Base-by-base conservation (phyloP, 2,329 filamentous ascomycete genomes). In the Penicillium sp. region DNA sequence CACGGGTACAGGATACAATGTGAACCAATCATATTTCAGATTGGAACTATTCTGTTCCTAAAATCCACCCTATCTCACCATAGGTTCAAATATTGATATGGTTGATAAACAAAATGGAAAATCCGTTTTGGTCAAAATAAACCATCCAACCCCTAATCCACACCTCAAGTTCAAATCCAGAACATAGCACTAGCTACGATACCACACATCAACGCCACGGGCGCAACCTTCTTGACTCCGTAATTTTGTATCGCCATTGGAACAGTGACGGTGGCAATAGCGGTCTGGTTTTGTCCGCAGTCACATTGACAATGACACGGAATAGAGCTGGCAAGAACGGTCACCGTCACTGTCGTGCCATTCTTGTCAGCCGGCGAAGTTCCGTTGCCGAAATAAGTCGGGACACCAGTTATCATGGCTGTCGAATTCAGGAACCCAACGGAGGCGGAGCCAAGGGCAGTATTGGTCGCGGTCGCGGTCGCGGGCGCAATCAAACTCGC, bases 221-320 rank as follows among this genome's bases (percentile, higher is more conserved):
- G 38, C 6, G 31, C 13, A 19, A 16, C 38, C 19, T 9, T 27
- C n/a, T 44, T 55, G 9, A n/a, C n/a, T 41, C 39, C 53, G 5
- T 50, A 10, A 2, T 31, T 55, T 27, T 55, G 38, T 29, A 15
- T 29, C 9, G 8, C 19, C n/a, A 25, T 23, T 15, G 38, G 25
- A 7, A 25, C n/a, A 13, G 29, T 55, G 3, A 23, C 13, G 5
- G 29, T 19, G 4, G 45, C n/a, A 11, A 2, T 15, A 10, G 23
- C 6, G 11, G n/a, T 27, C 31, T 34, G 10, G 3, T 8, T 44
- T 13, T 31, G 21, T 25, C 16, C 15, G 46, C 46, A 43, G 10
- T 55, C 46, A 43, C 53, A 50, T 27, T 41, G 23, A 50, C 53
- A 55, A 16, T 48, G 46, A 7, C 46, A 55, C 16, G 29, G 29